Base-by-base conservation (phyloP, 805 yeast species). In the Candida vaughaniae region DNA sequence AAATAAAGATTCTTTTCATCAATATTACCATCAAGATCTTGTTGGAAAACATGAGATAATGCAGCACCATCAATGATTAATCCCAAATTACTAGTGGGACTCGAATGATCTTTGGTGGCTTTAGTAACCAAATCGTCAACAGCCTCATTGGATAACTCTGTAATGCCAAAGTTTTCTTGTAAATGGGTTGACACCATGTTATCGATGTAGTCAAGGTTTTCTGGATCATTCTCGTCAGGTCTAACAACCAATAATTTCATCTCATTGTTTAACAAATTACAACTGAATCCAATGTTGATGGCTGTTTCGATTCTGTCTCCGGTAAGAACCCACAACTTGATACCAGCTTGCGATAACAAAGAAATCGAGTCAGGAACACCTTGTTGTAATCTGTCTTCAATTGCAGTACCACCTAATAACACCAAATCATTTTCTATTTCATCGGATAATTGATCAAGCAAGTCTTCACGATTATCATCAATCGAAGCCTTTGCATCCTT, bases 281-380 rank as follows among this genome's bases (percentile, higher is more conserved):
- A 85, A 11, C 87, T 79, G 53, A 81, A 85, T 1, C 91, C 93
- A 58, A 85, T 85, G 55, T 83, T 82, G 55, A 85, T 85, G 3
- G 93, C 93, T 7, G 93, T 85, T 59, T 85, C 93, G 35, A 85
- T 78, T 56, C 81, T 78, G 59, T 85, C 93, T 46, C 93, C 93
- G 7, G 93, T 85, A 20, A 85, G 67, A 36, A 85, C 90, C 93
- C 93, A 85, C 33, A 85, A 64, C 56, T 85, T 85, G 50, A 85
- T 80, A 33, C 93, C 93, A 0, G 90, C 91, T 32, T 72, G 64
- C 5, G 80, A 77, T 34, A 85, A 66, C 27, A 78, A 56, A 11
- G 82, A 74, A 48, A 85, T 85, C 1, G 91, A 69, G 35, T 78
- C 82, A 1, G 91, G 89, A 15, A 85, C 93, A 41, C 88, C 90